Base-by-base conservation (phyloP, 2,329 filamentous ascomycete species). In the Mycogone perniciosa region DNA sequence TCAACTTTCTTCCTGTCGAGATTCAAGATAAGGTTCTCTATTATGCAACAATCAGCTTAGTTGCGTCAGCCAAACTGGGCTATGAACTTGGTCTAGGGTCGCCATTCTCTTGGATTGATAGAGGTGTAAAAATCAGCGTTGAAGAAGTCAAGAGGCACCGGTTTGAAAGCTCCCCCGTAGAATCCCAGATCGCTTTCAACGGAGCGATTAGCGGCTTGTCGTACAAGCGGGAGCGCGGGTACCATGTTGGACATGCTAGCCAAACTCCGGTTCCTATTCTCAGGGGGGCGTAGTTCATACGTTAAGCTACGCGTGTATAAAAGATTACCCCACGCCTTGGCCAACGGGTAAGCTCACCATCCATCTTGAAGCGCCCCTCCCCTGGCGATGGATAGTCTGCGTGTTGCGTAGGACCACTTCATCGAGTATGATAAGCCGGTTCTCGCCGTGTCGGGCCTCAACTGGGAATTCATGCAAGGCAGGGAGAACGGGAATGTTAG, bases 1-100 rank as follows among this genome's bases (percentile, higher is more conserved):
- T 61, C 11, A 44, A 52, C 44, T 34, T 6, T 29, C 53, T 61
- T n/a, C 58, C 58, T 1, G 1, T 55, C 27, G 54, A 60, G 41
- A 56, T 59, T 4, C 56, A 59, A 20, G 44, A 56, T 29, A 54
- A 13, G 29, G 44, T 60, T 40, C 50, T 60, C 8, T 37, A 45
- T 46, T 48, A 48, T 7, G 44, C 46, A 27, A 39, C 51, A 43
- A 11, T 20, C 2, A 56, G 56, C 38, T 20, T 6, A 1, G 30
- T 59, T 31, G 40, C 43, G 8, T 48, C 54, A 37, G 56, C 54
- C 1, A 56, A 52, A 34, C 27, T 55, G 4, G 54, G 56, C 3
- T 47, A 54, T n/a, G 31, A 54, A 26, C 46, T 59, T 20, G 43
- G 44, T 5, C 29, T 52, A 3, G 57, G 56, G 2, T 44, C 56